Evolutionary conservation across 2,329 filamentous ascomycete species (phyloP), one percentile per base, ranked within the genome.

Genomic region (Tolypocladium ophioglossoides): DNA sequence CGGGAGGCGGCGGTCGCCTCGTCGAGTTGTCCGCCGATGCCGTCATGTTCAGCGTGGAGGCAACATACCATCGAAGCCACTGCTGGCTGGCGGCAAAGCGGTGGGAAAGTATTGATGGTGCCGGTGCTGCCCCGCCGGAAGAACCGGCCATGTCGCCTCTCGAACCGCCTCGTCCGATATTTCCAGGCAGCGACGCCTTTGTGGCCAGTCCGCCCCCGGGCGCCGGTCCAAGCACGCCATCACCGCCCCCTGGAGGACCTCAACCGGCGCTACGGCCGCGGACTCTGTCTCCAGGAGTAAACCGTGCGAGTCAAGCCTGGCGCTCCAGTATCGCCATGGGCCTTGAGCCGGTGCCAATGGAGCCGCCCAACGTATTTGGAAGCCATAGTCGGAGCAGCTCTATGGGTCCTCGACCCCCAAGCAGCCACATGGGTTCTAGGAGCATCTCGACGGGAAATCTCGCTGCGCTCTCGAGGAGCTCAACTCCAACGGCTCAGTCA

Each of bases 1-100:
- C 87, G 3, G 89, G 86, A 20, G 77, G 78, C 35, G 77, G 75
- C 14, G 76, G 74, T 10, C 54, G 54, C 18, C 66, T 79, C 35
- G 80, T 83, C 32, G 78, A 84, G 68, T 72, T 84, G 22, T 82
- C 79, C 1, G 72, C 79, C 53, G 80, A 84, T 62, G 77, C 80
- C 7, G 77, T 84, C 58, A 74, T 82, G 64, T 82, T 82, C 64
- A 82, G 79, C 56, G 78, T 82, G 51, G 80, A 83, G 63, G 80
- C 79, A 16, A 82, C 78, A 20, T 82, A 82, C 62, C 77, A 79
- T 59, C 77, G 80, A 52, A 78, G 75, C 52, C 77, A 80, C 68
- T 80, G 78, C 65, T 80, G 78, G 78, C 66, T 77, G 35, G 76
- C 75, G 2, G 78, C 77, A 24, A 76, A 78, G 59, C 65, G 70